Conservation (phyloP, 2,329 filamentous ascomycete genomes). For the Cercospora berteroae region DNA sequence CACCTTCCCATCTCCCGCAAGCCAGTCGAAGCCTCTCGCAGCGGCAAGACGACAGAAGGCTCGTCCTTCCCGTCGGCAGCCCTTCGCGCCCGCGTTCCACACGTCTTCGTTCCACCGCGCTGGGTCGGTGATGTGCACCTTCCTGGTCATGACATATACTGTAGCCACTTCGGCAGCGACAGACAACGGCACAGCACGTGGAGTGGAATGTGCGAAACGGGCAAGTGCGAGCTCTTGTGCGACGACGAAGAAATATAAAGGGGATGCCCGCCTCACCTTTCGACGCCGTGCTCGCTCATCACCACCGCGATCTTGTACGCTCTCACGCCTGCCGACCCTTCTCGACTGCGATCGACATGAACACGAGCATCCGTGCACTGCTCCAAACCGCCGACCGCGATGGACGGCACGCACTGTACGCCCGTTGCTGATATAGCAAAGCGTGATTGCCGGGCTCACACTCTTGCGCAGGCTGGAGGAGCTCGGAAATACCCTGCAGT, state of each 20-base stretch:
- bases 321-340: background rate
- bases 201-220: background rate
- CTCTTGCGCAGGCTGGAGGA: conserved; percentile 16
- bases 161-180: background rate
- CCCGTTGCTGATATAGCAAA: background rate
- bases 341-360: background rate
- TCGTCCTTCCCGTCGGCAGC: background rate
- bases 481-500: conserved; percentile 14
- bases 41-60: background rate
- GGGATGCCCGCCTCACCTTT: conserved; percentile 1
- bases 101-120: background rate
- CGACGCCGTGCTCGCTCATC: conserved; percentile 2
- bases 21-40: background rate
- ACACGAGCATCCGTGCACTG: conserved; percentile 1
- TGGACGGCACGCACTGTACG: background rate
- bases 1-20: background rate
- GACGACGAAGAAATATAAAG: background rate
- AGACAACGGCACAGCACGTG: conserved; percentile 5
- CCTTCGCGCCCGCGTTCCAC: background rate
- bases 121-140: background rate
- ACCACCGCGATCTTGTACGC: background rate
- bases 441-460: background rate
- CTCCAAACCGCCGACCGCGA: background rate
- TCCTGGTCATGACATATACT: background rate
- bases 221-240: background rate